Percentiles rank a stretch among this genome's conserved stretches.
These are phyloP conservation scores for Cryptococcus jaspeensis DNA, from an alignment of 1,284 basidiomycete species.

Conservation along the genomic window DNA sequence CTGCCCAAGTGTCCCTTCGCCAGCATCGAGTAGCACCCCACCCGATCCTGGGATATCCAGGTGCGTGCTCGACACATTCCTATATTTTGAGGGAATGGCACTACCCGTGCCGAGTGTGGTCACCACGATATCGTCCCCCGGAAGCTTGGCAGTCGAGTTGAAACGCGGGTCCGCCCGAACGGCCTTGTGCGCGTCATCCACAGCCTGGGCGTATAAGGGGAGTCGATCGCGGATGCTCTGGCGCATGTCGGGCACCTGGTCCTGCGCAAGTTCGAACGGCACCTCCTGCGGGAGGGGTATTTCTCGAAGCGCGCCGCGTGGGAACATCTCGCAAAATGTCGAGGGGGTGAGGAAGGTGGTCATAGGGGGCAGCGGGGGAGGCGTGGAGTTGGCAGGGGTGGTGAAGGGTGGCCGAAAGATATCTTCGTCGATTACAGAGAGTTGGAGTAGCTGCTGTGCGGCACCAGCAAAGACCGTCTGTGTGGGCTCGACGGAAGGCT, in stretches of 20 bases:
- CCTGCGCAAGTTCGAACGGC: not conserved
- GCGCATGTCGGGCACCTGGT: too few relatives aligned
- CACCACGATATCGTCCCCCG: conserved; percentile 67
- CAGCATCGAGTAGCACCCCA: conserved; percentile 79
- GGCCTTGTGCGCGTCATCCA: conserved; percentile 19
- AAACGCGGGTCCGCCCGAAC: conserved; percentile 18
- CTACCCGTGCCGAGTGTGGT: conserved; percentile 86
- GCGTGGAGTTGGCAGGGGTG: too few relatives aligned
- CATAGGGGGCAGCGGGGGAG: too few relatives aligned
- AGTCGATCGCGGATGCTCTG: conserved; percentile 10
- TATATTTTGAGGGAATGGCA: conserved; percentile 75
- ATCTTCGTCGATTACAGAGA: conserved; percentile 67
- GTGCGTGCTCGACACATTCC: conserved; percentile 79
- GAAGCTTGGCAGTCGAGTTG: conserved; percentile 19
- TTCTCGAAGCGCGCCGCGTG: too few relatives aligned
- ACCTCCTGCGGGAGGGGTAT: conserved; percentile 18
- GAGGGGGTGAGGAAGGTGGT: too few relatives aligned
- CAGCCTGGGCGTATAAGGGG: conserved; percentile 22
- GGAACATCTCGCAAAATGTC: too few relatives aligned
- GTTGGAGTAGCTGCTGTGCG: conserved; percentile 67
- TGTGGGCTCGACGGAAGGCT: conserved; percentile 62
- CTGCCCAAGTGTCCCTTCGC: conserved; percentile 91
- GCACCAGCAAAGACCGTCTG: conserved; percentile 72
- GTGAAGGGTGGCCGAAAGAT: conserved; percentile 65
- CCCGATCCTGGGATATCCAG: conserved; percentile 67